These are phyloP conservation scores for Ochromonas danica DNA, from an alignment of 108 stramenopile genomes.

Conservation along the genomic window DNA sequence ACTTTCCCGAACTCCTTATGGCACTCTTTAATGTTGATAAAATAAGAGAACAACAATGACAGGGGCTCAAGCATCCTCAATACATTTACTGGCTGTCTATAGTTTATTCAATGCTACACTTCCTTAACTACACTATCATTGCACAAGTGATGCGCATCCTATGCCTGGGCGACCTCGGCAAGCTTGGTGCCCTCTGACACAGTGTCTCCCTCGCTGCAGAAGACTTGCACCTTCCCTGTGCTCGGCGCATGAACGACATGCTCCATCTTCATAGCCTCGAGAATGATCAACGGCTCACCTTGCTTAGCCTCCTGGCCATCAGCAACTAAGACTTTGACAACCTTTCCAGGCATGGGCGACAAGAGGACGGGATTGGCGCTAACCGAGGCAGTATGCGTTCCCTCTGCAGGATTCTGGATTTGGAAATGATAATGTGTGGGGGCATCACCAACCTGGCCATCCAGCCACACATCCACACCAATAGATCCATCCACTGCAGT, in stretches of 20 bases:
- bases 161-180: slow-evolving; percentile 23
- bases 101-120: too few relatives aligned
- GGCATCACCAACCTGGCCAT: slow-evolving; percentile 5
- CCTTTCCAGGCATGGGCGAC: slow-evolving; percentile 81
- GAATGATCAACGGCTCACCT: slow-evolving; percentile 68
- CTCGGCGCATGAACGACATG: slow-evolving; percentile 63
- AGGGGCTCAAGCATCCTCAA: too few relatives aligned
- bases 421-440: not conserved
- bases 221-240: slow-evolving; percentile 51
- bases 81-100: too few relatives aligned
- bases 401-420: not conserved
- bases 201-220: not conserved
- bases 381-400: slow-evolving; percentile 26
- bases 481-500: too few relatives aligned
- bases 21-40: too few relatives aligned
- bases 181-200: slow-evolving; percentile 20
- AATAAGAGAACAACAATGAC: too few relatives aligned
- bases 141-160: too few relatives aligned
- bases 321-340: slow-evolving; percentile 57
- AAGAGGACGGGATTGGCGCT: slow-evolving; percentile 53
- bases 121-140: too few relatives aligned
- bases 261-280: slow-evolving; percentile 94
- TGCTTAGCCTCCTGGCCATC: slow-evolving; percentile 64
- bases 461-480: slow-evolving; percentile 22
- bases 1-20: too few relatives aligned